Conservation (phyloP, 2,329 filamentous ascomycete genomes). For the Incumbomyces lentus region DNA sequence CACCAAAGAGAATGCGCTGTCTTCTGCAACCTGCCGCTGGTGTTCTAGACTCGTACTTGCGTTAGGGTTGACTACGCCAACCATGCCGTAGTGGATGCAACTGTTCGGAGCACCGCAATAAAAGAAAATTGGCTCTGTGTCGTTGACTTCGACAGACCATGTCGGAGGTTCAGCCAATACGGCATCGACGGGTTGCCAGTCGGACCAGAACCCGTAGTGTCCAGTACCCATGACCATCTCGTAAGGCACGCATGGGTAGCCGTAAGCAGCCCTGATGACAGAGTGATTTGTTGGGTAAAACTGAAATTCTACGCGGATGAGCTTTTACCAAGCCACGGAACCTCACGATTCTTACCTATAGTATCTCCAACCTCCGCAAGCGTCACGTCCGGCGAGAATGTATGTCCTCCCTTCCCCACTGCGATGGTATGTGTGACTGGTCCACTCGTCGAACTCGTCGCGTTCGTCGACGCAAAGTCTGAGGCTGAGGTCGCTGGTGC, state of each 20-base stretch:
- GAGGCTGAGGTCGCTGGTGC: neutral
- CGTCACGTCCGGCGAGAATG: constrained; percentile 17
- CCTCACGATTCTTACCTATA: constrained; percentile 8
- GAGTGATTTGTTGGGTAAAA: constrained; percentile 57
- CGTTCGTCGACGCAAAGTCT: neutral
- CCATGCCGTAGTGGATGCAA: constrained; percentile 58
- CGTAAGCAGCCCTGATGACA: constrained; percentile 51
- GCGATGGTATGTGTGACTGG: constrained; percentile 17
- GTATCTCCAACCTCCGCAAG: constrained; percentile 16
- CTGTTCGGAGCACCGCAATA: constrained; percentile 60
- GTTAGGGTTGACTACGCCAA: constrained; percentile 61
- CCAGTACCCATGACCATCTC: constrained; percentile 35
- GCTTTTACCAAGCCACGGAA: neutral
- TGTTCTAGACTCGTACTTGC: constrained; percentile 13
- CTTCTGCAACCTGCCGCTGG: constrained; percentile 14
- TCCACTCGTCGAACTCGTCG: constrained; percentile 10
- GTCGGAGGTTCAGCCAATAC: constrained; percentile 35
- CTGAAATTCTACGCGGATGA: constrained; percentile 31
- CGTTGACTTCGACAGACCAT: constrained; percentile 42
- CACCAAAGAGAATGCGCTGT: constrained; percentile 16
- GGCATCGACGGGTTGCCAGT: constrained; percentile 37
- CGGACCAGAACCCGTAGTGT: constrained; percentile 46
- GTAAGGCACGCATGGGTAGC: constrained; percentile 54
- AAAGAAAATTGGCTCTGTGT: constrained; percentile 55
- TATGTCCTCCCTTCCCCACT: constrained; percentile 13